Evolutionary conservation across 371 early-diverging fungal species (phyloP), one percentile per base, ranked within the genome.

Genomic region (Mucor circinelloides): DNA sequence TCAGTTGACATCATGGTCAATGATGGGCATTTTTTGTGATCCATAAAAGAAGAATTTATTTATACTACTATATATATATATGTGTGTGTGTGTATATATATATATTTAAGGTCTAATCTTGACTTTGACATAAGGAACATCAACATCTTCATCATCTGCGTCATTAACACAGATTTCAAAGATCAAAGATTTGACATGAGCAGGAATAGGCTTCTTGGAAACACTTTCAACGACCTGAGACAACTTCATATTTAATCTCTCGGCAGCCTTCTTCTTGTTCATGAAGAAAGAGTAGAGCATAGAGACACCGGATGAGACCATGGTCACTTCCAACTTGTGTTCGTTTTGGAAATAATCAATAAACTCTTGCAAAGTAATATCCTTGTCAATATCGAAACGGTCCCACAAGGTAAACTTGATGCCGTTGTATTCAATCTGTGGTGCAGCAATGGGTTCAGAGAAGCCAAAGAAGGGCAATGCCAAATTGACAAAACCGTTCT

Each of bases 381-480:
- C 96, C 6, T 84, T 82, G 58, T 91, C 81, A 59, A 99, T 86
- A 66, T 96, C 97, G 70, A 99, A 93, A 54, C 97, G 91, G 71
- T 98, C 98, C 99, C 99, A 99, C 52, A 97, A 85, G 30, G 93
- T 97, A 72, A 92, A 98, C 76, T 93, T 88, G 4, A 74, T 82
- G 64, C 93, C 96, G 68, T 94, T 84, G 84, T 97, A 96, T 87
- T 92, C 90, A 69, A 87, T 77, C 75, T 87, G 89, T 55, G 89
- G 92, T 5, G 96, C 95, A 12, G 93, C 91, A 73, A 99, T 95
- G 7, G 99, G 99, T 70, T 99, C 99, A 19, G 99, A 98, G 82
- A 97, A 97, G 19, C 94, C 98, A 87, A 99, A 93, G 91, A 99
- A 97, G n/a, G 99, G 99, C 60, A 99, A 81, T 0, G 99, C 99